Evolutionary conservation across 2,329 filamentous ascomycete genomes (phyloP).

Genomic region (Botrytis fragariae): DNA sequence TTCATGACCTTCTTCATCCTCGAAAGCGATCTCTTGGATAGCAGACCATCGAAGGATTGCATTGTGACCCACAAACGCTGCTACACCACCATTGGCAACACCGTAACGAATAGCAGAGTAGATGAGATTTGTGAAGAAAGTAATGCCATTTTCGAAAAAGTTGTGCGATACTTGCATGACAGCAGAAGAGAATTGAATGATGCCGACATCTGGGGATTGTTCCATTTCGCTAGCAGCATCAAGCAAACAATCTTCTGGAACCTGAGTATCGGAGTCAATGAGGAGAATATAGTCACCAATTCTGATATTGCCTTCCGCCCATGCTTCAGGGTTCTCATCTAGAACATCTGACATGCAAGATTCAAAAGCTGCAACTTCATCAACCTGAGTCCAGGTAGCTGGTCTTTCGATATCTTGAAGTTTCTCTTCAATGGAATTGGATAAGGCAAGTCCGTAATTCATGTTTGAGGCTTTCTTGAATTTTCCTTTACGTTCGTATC

Average conservation of each 20-base stretch:
- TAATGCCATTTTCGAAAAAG: slow-evolving; percentile 72
- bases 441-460: slow-evolving; percentile 60
- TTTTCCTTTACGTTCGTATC: slow-evolving; percentile 60
- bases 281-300: slow-evolving; percentile 63
- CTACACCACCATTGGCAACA: slow-evolving; percentile 68
- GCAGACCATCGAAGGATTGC: slow-evolving; percentile 69
- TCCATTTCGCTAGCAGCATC: slow-evolving; percentile 74
- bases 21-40: slow-evolving; percentile 55
- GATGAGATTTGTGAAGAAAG: slow-evolving; percentile 75
- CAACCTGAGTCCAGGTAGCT: slow-evolving; percentile 27
- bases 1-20: slow-evolving; percentile 49
- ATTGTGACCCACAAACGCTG: slow-evolving; percentile 72
- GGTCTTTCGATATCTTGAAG: slow-evolving; percentile 11
- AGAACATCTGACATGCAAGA: slow-evolving; percentile 49
- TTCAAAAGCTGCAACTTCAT: slow-evolving; percentile 49
- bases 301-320: slow-evolving; percentile 59
- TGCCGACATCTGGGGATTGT: slow-evolving; percentile 65
- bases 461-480: slow-evolving; percentile 60
- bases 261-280: slow-evolving; percentile 66
- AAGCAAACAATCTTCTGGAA: slow-evolving; percentile 65
- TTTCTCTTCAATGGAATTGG: slow-evolving; percentile 25
- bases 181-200: slow-evolving; percentile 69
- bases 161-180: slow-evolving; percentile 73
- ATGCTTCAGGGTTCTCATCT: slow-evolving; percentile 49
- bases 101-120: slow-evolving; percentile 71